Base-by-base conservation (phyloP, 352 stramenopile species). In the Phytophthora pluvialis region DNA sequence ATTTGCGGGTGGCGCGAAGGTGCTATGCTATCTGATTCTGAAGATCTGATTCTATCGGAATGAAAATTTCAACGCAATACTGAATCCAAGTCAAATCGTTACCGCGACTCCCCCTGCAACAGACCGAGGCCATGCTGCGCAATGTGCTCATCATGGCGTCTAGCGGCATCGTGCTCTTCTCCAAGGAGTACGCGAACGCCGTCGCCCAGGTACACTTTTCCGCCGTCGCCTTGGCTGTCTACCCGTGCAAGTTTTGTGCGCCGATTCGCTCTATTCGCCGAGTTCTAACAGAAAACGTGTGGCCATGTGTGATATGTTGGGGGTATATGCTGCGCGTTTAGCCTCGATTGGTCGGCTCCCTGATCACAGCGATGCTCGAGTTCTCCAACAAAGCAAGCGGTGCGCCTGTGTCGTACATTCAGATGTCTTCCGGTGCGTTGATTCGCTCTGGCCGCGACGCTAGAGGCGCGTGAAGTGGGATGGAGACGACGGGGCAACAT, bases 101-200 rank as follows among this genome's bases (percentile, higher is more conserved):
- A 38, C 56, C 44, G 47, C 44, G 56, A 46, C 36, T 70, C 61
- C 62, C 62, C 62, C 62, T 64, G 15, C 32, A 15, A n/a, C 32
- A 31, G 40, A 21, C 32, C 45, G 56, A 58, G 52, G 4, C 42
- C 42, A 98, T 98, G 92, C 86, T 98, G 58, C 88, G 90, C 52
- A 98, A 97, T 72, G 88, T 98, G 46, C 79, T 98, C 40, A 90
- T 98, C 63, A 97, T 98, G 86, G 80, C 89, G 31, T 90, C 84
- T 36, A 98, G 90, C 72, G 92, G 92, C 66, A 93, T 97, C 72
- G 86, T 97, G 58, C 86, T 98, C 54, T 98, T 98, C 77, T 97
- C 86, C 47, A 96, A 97, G 60, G 90, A 97, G 62, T 97, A 96
- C 69, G 85, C 83, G 35, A 96, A 97, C 57, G 76, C 86, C 25